Conservation (phyloP, 2,329 filamentous ascomycete genomes). For the Ilyonectria robusta region DNA sequence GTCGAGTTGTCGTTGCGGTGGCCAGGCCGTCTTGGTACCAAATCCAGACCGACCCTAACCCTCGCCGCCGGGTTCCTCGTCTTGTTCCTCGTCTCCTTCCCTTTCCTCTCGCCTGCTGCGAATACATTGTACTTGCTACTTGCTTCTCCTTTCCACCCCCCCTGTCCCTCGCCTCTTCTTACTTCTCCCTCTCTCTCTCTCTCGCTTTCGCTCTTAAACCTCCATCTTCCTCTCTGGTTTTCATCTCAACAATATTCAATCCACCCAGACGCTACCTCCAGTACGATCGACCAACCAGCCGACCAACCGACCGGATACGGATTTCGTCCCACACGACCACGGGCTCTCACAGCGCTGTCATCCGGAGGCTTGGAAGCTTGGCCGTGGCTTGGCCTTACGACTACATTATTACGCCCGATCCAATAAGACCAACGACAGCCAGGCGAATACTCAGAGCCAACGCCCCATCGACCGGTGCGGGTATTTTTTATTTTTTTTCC, state of each 20-base stretch:
- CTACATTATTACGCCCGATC: conserved; percentile 13
- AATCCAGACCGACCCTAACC: conserved; percentile 21
- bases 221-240: conserved; percentile 10
- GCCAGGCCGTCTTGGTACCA: conserved; percentile 1
- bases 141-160: conserved; percentile 11
- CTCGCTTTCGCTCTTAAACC: neutral
- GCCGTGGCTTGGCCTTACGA: conserved; percentile 37
- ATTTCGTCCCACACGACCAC: conserved; percentile 33
- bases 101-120: conserved; percentile 8
- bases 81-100: conserved; percentile 13
- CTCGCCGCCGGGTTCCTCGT: conserved; percentile 13
- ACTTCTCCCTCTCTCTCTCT: conserved; percentile 10
- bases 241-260: neutral
- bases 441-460: conserved; percentile 1
- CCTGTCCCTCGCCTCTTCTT: conserved; percentile 21
- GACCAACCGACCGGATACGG: conserved; percentile 25
- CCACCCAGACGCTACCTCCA: neutral
- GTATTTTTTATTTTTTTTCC: neutral
- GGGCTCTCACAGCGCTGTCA: conserved; percentile 38
- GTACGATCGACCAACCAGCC: conserved; percentile 6
- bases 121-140: conserved; percentile 24
- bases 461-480: neutral
- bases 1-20: conserved; percentile 2
- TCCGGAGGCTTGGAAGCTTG: conserved; percentile 37
- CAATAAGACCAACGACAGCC: conserved; percentile 11